Conservation (phyloP, 306 rosid genomes). For the Sphenostylis stenocarpa region DNA sequence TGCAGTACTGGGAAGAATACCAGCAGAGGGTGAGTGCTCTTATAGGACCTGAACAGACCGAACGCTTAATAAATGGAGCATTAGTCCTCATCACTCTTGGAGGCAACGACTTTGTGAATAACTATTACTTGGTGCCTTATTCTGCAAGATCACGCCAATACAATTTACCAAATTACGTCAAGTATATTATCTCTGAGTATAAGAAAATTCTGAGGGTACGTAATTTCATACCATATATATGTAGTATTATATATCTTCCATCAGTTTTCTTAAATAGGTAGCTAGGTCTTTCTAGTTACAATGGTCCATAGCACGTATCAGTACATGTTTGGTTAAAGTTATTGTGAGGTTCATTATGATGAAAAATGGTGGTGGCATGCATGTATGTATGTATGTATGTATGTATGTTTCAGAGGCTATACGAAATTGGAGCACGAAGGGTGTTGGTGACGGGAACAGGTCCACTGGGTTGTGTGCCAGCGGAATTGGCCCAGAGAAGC, state of each 20-base stretch:
- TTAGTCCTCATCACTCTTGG: constrained; percentile 70
- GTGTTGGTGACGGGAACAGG: constrained; percentile 88
- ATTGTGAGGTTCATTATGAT: too few species aligned
- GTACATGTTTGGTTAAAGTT: too few species aligned
- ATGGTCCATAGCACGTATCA: too few species aligned
- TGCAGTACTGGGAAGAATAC: constrained; percentile 55
- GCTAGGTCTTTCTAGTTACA: too few species aligned
- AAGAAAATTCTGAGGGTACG: constrained; percentile 56
- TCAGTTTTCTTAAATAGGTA: too few species aligned
- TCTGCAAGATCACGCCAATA: constrained; percentile 82
- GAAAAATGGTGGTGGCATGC: neutral
- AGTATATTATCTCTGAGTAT: constrained; percentile 57
- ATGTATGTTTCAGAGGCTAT: constrained; percentile 45
- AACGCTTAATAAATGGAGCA: constrained; percentile 47
- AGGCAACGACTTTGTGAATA: constrained; percentile 89
- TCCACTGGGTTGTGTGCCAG: constrained; percentile 88
- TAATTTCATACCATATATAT: too few species aligned
- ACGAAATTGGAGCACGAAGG: constrained; percentile 66
- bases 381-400: neutral
- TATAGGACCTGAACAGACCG: constrained; percentile 45
- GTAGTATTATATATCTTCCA: too few species aligned
- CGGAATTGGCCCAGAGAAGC: constrained; percentile 68
- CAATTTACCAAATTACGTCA: constrained; percentile 60
- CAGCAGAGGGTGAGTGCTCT: constrained; percentile 54
- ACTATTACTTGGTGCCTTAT: constrained; percentile 71